phyloP scores from a whole-genome alignment of 2,329 filamentous ascomycete genomes.

The Colletotrichum neosansevieriae region DNA sequence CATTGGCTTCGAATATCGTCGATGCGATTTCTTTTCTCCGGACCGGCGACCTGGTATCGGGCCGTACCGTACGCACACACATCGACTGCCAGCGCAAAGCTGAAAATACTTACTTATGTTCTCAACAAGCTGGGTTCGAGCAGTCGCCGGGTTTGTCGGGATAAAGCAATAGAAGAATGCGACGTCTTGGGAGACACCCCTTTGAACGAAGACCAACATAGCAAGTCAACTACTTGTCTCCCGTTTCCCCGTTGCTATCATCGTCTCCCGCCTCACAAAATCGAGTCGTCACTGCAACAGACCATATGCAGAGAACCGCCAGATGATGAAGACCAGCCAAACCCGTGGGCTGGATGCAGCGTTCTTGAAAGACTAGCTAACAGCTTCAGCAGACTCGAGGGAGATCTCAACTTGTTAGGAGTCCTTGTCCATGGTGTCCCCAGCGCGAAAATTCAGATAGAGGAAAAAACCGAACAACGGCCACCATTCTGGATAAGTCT shows the following conservation, averaged over 20 bases:
- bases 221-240: constrained; percentile 2
- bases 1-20: neutral
- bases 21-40: constrained; percentile 34
- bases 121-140: neutral
- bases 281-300: neutral
- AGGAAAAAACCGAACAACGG: neutral
- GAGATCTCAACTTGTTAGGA: neutral
- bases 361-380: neutral
- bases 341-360: neutral
- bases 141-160: neutral
- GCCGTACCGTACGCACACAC: constrained; percentile 15
- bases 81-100: constrained; percentile 5
- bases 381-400: neutral
- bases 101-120: neutral
- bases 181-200: constrained; percentile 31
- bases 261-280: neutral
- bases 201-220: neutral
- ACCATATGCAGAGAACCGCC: neutral
- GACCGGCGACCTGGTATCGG: neutral
- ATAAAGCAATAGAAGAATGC: constrained; percentile 8
- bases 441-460: neutral
- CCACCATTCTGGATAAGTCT: neutral
- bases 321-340: constrained; percentile 6
- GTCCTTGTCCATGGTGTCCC: constrained; percentile 12
- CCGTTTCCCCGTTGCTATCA: neutral